Evolutionary conservation across 495 filamentous ascomycete genomes (phyloP).

Genomic region (Polyplosphaeria fusca): DNA sequence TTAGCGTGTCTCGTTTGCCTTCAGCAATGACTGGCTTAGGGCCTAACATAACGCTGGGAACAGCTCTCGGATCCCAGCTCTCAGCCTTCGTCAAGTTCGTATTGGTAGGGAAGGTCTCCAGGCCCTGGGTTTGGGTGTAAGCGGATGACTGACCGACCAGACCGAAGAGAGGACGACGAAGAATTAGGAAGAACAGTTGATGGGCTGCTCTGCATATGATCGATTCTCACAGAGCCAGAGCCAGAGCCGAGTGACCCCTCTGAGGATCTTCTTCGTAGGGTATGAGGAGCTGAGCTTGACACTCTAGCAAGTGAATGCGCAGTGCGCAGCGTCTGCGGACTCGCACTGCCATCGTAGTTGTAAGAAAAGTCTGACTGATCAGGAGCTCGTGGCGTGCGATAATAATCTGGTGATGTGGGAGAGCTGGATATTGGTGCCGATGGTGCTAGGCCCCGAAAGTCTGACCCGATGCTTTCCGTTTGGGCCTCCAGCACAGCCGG

Average conservation of each 20-base stretch:
- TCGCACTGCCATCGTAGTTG: constrained; percentile 3
- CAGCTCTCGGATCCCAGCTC: too few relatives aligned
- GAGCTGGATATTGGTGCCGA: constrained; percentile 17
- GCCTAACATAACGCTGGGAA: too few relatives aligned
- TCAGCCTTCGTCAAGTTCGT: constrained; percentile 21
- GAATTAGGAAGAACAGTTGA: constrained; percentile 27
- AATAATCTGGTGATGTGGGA: constrained; percentile 7
- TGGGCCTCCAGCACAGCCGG: constrained; percentile 36
- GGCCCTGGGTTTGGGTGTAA: constrained; percentile 3
- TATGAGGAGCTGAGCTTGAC: constrained; percentile 8
- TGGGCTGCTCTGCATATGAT: constrained; percentile 17
- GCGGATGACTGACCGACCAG: constrained; percentile 16
- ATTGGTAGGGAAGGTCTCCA: constrained; percentile 27
- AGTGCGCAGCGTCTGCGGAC: constrained; percentile 25
- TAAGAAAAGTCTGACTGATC: constrained; percentile 2
- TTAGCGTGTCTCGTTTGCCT: too few relatives aligned
- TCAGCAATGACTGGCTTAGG: too few relatives aligned
- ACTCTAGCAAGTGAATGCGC: constrained; percentile 1
- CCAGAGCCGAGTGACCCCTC: constrained; percentile 12
- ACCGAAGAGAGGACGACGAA: constrained; percentile 16
- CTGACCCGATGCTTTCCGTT: constrained; percentile 4
- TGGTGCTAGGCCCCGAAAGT: constrained; percentile 16
- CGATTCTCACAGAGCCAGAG: constrained; percentile 10
- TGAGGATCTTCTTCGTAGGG: constrained; percentile 23
- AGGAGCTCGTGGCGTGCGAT: constrained; percentile 19